Evolutionary conservation across 257 asterid species (phyloP), one percentile per base, ranked within the genome.

Genomic region (Rehmannia glutinosa): DNA sequence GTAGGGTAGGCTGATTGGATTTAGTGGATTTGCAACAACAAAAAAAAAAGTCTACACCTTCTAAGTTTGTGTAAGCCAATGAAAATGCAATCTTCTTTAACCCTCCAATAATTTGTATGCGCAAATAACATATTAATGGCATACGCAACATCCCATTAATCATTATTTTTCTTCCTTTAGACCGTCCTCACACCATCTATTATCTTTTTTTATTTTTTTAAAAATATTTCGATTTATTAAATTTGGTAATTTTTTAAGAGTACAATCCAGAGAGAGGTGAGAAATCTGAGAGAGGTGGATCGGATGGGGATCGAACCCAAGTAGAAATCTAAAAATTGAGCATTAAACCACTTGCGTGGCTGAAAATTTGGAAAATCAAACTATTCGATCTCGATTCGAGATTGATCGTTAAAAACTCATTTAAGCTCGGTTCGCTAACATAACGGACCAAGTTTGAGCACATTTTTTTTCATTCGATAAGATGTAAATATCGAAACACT

Each of bases 21-120:
- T 36, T 67, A 43, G 74, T 68, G 77, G 78, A 36, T 66, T 77
- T 54, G 78, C 63, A 72, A 57, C 35, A 46, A 70, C 46, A 76
- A 72, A 75, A 61, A 41, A 38, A 59, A 56, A 70, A 59, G 75
- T 61, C 53, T 46, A 32, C 0, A 6, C 36, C 53, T 61, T 27
- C 42, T 30, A 35, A 50, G 25, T 39, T 53, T 51, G 36, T 38
- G 66, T 54, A 56, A 67, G 46, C 59, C 57, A 76, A 71, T 70
- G 65, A 15, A 20, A 39, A 35, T 64, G 69, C 73, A 69, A 28
- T 28, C 2, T 28, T 5, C 2, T 28, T 36, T n/a, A n/a, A n/a
- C n/a, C n/a, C n/a, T n/a, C 55, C 74, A 71, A 66, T 47, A 50
- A 71, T 70, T 46, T 43, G 47, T 33, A 10, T 56, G 32, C 16